Percentiles rank a stretch among this genome's conserved stretches.
These are phyloP conservation scores for Populus nigra DNA, from an alignment of 345 rosid species.

Conservation along the genomic window DNA sequence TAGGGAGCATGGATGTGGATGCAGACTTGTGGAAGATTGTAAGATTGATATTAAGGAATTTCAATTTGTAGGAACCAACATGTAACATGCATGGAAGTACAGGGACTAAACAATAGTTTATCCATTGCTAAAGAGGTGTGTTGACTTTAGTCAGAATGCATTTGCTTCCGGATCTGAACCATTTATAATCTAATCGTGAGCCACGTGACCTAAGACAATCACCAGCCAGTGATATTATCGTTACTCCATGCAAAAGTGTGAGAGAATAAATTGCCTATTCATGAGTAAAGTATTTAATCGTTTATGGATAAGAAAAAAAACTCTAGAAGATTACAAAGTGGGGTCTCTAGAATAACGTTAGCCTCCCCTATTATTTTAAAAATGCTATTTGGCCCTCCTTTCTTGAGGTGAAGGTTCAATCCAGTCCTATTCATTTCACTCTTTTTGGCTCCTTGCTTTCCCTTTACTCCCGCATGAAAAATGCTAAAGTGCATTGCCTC, in stretches of 20 bases:
- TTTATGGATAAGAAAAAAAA: constrained; percentile 7
- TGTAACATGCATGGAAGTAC: neutral
- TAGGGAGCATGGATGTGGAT: no score
- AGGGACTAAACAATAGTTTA: neutral
- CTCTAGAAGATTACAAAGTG: neutral
- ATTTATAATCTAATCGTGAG: neutral
- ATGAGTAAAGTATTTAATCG: neutral
- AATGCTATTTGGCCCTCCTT: neutral
- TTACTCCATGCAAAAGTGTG: neutral
- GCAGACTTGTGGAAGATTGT: no score
- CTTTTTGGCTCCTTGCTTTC: neutral
- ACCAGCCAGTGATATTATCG: neutral
- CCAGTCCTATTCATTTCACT: neutral
- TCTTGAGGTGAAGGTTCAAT: neutral
- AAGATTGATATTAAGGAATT: neutral
- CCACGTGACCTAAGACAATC: neutral
- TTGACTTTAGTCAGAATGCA: neutral
- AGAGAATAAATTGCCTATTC: neutral
- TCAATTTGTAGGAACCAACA: neutral
- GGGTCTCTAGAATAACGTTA: neutral
- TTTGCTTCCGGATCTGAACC: neutral
- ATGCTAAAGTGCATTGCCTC: neutral
- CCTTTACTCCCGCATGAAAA: constrained; percentile 5
- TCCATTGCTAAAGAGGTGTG: neutral
- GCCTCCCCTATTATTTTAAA: neutral